Conservation (phyloP, 164 flowering plant species). For the Stephania japonica region DNA sequence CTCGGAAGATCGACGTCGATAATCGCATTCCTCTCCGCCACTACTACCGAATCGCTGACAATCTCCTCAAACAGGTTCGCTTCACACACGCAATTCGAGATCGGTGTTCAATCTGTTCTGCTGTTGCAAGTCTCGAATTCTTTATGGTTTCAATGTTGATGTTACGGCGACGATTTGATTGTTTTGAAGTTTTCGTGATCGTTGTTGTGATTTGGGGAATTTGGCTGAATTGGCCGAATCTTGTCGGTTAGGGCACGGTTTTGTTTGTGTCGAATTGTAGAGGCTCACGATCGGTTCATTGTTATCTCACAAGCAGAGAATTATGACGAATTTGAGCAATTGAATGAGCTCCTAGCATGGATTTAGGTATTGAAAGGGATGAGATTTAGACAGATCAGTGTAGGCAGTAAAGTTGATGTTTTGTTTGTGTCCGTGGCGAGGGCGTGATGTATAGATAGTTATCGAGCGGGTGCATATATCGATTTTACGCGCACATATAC, state of each 20-base stretch:
- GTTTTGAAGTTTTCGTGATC: neutral
- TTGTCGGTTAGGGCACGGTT: neutral
- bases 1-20: constrained; percentile 71
- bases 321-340: no score
- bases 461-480: no score
- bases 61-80: constrained; percentile 80
- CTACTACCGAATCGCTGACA: constrained; percentile 83
- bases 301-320: no score
- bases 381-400: no score
- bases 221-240: neutral
- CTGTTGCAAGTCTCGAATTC: neutral
- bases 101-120: neutral
- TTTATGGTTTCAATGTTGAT: neutral
- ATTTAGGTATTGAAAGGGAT: no score
- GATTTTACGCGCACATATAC: no score
- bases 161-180: neutral
- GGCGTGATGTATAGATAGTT: no score
- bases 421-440: no score
- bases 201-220: neutral
- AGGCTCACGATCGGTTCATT: neutral
- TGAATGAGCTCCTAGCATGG: no score
- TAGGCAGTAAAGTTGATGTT: no score
- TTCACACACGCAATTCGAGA: neutral
- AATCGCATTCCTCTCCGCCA: constrained; percentile 67
- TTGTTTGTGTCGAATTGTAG: neutral